phyloP scores from a whole-genome alignment of 202 grass and related monocot genomes.

The Schoenoplectus triqueter region DNA sequence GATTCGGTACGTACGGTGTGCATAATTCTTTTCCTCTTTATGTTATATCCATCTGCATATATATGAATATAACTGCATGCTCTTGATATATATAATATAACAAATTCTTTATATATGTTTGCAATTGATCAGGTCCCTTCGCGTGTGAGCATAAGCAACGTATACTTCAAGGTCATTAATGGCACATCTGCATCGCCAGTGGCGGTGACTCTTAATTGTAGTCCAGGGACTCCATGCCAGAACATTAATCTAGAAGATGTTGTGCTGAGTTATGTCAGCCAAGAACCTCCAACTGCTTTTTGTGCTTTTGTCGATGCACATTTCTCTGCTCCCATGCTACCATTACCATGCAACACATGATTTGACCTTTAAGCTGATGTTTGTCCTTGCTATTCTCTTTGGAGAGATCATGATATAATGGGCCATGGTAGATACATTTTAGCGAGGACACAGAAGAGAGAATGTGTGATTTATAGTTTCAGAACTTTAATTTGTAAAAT shows the following conservation, averaged over 20 bases:
- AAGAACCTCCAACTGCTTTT: background rate
- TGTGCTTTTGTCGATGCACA: conserved; percentile 29
- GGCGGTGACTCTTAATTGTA: conserved; percentile 46
- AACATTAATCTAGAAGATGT: conserved; percentile 10
- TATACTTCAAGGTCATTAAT: conserved; percentile 40
- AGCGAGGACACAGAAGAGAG: no score
- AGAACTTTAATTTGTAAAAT: no score
- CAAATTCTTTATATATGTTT: background rate
- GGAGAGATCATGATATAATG: no score
- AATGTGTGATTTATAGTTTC: no score
- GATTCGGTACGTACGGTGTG: background rate
- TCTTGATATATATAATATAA: background rate
- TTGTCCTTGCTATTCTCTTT: background rate
- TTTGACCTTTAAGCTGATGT: no score
- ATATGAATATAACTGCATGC: no score
- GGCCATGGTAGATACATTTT: no score
- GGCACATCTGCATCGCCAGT: conserved; percentile 45
- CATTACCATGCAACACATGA: conserved; percentile 33
- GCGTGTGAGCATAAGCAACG: conserved; percentile 39
- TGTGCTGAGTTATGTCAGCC: background rate
- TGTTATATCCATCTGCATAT: conserved; percentile 1
- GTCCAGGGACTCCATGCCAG: conserved; percentile 18
- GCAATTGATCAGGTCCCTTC: conserved; percentile 37
- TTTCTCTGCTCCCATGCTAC: conserved; percentile 33
- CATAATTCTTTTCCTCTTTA: background rate